These are phyloP conservation scores for Paragyromitra xinjiangensis DNA, from an alignment of 495 filamentous ascomycete species.

Conservation along the genomic window DNA sequence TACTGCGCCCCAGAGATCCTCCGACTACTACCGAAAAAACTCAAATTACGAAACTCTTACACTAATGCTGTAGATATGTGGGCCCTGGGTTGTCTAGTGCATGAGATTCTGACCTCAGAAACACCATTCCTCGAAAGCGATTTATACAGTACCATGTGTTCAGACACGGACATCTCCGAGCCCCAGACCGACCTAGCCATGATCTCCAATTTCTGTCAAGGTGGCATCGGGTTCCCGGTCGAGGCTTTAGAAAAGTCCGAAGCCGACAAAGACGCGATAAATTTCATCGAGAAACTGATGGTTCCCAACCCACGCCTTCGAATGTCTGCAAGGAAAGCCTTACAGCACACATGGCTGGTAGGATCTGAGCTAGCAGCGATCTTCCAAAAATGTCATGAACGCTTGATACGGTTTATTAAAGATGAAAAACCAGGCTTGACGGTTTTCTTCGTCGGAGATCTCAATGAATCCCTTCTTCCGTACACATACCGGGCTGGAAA, in stretches of 20 bases:
- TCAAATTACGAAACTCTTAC: neutral
- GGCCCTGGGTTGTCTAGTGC: conserved; percentile 11
- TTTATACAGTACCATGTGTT: neutral
- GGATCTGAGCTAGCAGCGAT: neutral
- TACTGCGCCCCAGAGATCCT: conserved; percentile 14
- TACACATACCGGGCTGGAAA: neutral
- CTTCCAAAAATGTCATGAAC: neutral
- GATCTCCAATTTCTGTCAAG: neutral
- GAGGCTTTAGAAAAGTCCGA: neutral
- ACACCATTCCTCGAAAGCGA: conserved; percentile 12
- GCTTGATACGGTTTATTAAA: neutral
- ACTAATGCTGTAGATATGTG: conserved; percentile 27
- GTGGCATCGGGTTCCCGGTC: neutral
- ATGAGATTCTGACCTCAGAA: conserved; percentile 17
- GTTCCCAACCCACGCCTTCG: neutral
- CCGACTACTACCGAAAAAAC: neutral
- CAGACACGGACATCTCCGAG: neutral
- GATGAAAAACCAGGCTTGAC: conserved; percentile 5
- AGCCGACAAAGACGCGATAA: neutral
- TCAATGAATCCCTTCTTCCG: neutral
- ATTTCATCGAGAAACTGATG: conserved; percentile 1
- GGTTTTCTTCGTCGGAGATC: neutral
- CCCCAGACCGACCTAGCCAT: neutral
- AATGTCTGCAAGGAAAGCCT: neutral
- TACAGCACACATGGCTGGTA: neutral